phyloP scores from a whole-genome alignment of 164 flowering plant species.

The Euptelea pleiosperma region DNA sequence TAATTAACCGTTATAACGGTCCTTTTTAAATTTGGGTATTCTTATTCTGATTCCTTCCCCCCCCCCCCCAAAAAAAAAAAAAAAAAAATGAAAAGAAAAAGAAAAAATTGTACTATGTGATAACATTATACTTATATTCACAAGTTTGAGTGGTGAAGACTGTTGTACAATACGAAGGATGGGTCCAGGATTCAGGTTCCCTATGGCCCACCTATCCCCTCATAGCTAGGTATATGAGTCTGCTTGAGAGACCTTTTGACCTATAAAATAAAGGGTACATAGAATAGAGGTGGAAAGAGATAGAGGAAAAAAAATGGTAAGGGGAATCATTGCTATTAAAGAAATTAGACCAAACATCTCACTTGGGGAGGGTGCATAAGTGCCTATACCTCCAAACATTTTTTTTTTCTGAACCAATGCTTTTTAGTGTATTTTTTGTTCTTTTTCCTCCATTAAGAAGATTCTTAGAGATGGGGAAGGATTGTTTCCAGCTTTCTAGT shows the following conservation, averaged over 20 bases:
- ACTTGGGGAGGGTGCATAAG: background rate
- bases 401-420: background rate
- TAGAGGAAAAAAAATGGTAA: background rate
- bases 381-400: background rate
- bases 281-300: background rate
- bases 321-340: conserved; percentile 6
- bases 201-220: background rate
- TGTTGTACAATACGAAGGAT: background rate
- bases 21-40: no score
- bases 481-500: background rate
- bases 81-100: no score
- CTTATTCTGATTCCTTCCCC: no score
- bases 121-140: background rate
- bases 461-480: background rate
- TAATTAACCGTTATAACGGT: no score
- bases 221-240: background rate
- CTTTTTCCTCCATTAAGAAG: background rate
- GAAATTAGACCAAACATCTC: background rate
- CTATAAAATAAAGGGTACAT: background rate
- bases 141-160: background rate
- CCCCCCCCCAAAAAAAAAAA: no score
- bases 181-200: conserved; percentile 1
- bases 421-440: no score
- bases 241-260: background rate
- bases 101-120: no score